Evolutionary conservation across 2,329 filamentous ascomycete genomes (phyloP), one percentile per base, ranked within the genome.

Genomic region (Pseudocercospora eumusae): DNA sequence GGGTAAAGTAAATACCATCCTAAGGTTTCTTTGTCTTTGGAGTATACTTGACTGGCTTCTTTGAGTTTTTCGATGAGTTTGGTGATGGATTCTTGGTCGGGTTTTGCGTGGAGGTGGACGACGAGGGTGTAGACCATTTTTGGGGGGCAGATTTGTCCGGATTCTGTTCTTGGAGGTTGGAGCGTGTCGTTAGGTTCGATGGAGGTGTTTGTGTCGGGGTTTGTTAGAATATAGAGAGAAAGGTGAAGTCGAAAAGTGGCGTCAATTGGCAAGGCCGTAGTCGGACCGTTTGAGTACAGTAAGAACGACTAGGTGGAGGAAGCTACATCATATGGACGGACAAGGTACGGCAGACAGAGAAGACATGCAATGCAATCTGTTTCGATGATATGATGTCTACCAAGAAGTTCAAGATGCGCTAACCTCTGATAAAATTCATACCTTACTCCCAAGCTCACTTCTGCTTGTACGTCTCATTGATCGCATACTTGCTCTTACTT

Each of bases 1-100:
- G 8, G 23, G 45, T 2, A n/a, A 33, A 4, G 28, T 20, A 57
- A 67, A 53, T 50, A 76, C 74, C 74, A 76, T 52, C 71, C 70
- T 42, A 81, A 66, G 47, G 76, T 90, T 79, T 91, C 89, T 72
- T 84, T 85, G 78, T 91, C 89, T 66, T 89, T 81, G 66, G 83
- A 85, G 78, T 91, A 91, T 65, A 91, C 82, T 65, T 85, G 83
- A 62, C 86, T 87, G n/a, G 89, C 89, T 74, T 92, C 89, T 73
- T 88, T 83, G 61, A 92, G 85, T 80, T 91, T 92, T 61, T 85
- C 85, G 70, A 86, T 84, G 62, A 92, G 79, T 76, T 88, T 89
- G 64, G 81, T 78, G 77, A 91, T 87, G 73, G 81, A 81, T 59
- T 85, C 84, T 11, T 81, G 76, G 70, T 89, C 83, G 61, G 86